Evolutionary conservation across 2,329 filamentous ascomycete species (phyloP).

Genomic region (Ambrosiella cleistominuta): DNA sequence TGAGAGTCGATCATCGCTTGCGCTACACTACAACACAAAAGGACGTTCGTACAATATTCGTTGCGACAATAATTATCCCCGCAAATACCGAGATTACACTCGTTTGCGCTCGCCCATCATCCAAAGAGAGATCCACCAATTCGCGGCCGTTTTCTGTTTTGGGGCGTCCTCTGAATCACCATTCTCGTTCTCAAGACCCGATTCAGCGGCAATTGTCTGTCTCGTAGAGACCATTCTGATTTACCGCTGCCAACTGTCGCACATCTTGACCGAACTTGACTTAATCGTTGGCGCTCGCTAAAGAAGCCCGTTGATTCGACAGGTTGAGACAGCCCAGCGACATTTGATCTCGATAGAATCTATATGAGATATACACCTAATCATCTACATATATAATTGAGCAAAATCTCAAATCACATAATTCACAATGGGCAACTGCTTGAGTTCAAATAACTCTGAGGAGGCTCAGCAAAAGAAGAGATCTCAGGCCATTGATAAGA

Average conservation of each 20-base stretch:
- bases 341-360: not conserved
- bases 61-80: not conserved
- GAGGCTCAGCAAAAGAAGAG: slow-evolving; percentile 88
- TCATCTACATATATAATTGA: not conserved
- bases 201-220: not conserved
- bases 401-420: not conserved
- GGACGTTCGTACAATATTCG: not conserved
- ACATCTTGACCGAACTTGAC: not conserved
- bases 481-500: slow-evolving; percentile 88
- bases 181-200: not conserved
- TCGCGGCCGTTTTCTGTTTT: not conserved
- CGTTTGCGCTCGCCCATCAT: not conserved
- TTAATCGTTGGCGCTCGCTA: not conserved
- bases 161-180: not conserved
- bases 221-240: not conserved
- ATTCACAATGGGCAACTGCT: slow-evolving; percentile 70
- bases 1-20: too few species aligned
- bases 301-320: too few species aligned
- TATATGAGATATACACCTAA: not conserved
- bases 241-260: not conserved
- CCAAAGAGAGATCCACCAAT: not conserved
- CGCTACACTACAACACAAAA: too few species aligned
- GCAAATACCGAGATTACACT: not conserved
- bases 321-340: too few species aligned
- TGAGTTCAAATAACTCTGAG: slow-evolving; percentile 63